Percentiles rank a stretch among this genome's conserved stretches.
These are phyloP conservation scores for Russula vinacea DNA, from an alignment of 768 basidiomycete species.

Conservation along the genomic window DNA sequence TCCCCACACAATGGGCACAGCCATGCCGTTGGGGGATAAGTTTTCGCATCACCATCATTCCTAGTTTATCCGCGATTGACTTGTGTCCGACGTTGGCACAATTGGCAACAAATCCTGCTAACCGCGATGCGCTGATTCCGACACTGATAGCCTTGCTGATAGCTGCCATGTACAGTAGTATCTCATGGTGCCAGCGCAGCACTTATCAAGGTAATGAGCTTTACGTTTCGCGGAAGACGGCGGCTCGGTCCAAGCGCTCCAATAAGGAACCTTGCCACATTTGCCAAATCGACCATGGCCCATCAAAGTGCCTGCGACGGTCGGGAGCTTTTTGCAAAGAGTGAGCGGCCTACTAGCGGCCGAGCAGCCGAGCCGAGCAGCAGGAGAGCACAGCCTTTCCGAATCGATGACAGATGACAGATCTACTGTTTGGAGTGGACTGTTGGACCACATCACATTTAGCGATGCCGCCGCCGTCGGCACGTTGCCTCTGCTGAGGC, in stretches of 20 bases:
- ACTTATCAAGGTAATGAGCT: constrained; percentile 2
- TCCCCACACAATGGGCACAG: constrained; percentile 4
- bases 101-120: not conserved
- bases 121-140: not conserved
- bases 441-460: not conserved
- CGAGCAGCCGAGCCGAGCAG: not conserved
- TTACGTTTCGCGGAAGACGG: not conserved
- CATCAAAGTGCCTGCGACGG: not conserved
- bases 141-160: no score
- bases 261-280: not conserved
- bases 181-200: not conserved
- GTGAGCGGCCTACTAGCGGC: not conserved
- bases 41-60: constrained; percentile 16
- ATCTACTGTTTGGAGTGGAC: not conserved
- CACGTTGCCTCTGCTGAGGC: not conserved
- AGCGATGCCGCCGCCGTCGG: not conserved
- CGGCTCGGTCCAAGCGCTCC: constrained; percentile 3
- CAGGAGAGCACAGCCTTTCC: not conserved
- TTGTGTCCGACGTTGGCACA: not conserved
- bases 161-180: not conserved
- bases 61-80: not conserved
- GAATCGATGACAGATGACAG: not conserved
- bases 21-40: not conserved
- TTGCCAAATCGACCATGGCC: not conserved
- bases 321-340: not conserved